Evolutionary conservation across 306 rosid species (phyloP), one percentile per base, ranked within the genome.

Genomic region (Vicia sativa): DNA sequence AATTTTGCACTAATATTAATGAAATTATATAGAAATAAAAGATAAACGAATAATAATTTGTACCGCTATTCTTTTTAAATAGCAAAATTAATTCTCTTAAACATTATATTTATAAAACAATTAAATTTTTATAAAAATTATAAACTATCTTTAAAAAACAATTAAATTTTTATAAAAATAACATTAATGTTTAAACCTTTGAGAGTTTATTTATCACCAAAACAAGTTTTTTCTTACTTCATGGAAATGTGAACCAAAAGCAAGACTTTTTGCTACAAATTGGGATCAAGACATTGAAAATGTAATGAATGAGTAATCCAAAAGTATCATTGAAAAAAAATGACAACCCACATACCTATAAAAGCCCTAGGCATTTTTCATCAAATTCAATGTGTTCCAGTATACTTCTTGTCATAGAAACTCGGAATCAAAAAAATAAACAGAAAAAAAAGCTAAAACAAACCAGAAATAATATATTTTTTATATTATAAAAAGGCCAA

Each of bases 331-430:
- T 31, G 71, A 37, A 62, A 31, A 67, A 70, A 63, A 67, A 67
- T 67, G 66, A 62, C 65, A 46, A 46, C 73, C 65, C 18, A 49
- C 56, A 53, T 77, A 58, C 68, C 73, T 34, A 62, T 65, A 53
- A 9, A 70, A 75, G 35, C 84, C 78, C 82, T 79, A 79, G 77
- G 49, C 35, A 73, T 11, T 19, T 16, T 73, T 81, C 67, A 35
- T 81, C 84, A 77, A 80, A 82, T 69, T 82, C 87, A 62, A 79
- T 52, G 81, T 49, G 77, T 63, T 52, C 11, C 12, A 4, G n/a
- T 39, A 70, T 49, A 81, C 77, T 74, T 35, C 59, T 34, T n/a
- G 31, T 54, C 68, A 14, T 61, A 49, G 77, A 66, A 74, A 41
- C 71, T 56, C 67, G 34, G n/a, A 72, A 65, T 63, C 0, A 63